These are phyloP conservation scores for Fraxinus floribunda DNA, from an alignment of 305 asterid species.

Conservation along the genomic window DNA sequence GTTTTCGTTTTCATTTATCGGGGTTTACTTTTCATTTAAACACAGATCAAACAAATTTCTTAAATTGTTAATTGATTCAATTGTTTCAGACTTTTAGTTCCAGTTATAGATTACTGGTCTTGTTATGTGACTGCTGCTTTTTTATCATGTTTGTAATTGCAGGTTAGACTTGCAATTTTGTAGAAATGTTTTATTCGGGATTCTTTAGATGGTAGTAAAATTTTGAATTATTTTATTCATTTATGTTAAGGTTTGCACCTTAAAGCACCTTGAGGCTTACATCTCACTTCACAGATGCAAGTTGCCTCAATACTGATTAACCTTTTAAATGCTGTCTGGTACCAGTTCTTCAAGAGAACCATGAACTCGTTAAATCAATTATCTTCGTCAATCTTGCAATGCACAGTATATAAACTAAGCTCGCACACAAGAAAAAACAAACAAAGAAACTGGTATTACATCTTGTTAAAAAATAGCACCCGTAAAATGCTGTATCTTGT, in stretches of 20 bases:
- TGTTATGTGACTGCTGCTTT: background rate
- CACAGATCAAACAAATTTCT: background rate
- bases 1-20: background rate
- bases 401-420: background rate
- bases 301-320: background rate
- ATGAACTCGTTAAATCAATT: background rate
- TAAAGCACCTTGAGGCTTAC: background rate
- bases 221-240: background rate
- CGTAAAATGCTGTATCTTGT: background rate
- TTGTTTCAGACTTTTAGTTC: background rate
- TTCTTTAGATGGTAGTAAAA: background rate
- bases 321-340: background rate
- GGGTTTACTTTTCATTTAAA: background rate
- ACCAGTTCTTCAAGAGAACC: background rate
- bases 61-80: background rate
- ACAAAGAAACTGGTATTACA: background rate
- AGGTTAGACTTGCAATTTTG: background rate
- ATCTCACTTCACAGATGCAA: background rate
- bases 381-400: background rate
- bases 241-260: background rate
- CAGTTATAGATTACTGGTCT: background rate
- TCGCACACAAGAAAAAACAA: background rate
- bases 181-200: background rate
- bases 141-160: background rate
- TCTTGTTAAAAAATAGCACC: background rate